These are phyloP conservation scores for Pulchroboletus neoregius DNA, from an alignment of 1,284 basidiomycete genomes.

Conservation along the genomic window DNA sequence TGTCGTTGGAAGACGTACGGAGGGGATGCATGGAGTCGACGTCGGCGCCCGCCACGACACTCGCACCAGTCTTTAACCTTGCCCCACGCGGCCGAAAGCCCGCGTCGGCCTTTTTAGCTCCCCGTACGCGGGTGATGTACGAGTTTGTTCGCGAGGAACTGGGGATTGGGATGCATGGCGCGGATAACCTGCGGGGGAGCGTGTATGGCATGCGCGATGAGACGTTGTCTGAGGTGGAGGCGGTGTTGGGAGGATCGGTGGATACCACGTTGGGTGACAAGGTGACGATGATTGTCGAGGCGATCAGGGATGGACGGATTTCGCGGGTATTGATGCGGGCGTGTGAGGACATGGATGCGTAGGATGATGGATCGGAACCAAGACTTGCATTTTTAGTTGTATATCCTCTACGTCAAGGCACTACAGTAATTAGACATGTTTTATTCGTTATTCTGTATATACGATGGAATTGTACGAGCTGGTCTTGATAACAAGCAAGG, in stretches of 20 bases:
- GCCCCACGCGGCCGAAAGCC: constrained; percentile 41
- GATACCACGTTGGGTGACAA: constrained; percentile 64
- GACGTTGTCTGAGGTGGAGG: neutral
- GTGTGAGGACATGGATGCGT: constrained; percentile 35
- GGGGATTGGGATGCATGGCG: constrained; percentile 70
- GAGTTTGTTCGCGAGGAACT: constrained; percentile 65
- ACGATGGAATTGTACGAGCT: no score
- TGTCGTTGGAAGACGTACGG: constrained; percentile 28
- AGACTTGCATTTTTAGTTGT: neutral
- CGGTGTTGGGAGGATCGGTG: constrained; percentile 15
- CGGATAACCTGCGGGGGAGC: constrained; percentile 49
- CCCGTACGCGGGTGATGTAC: constrained; percentile 59
- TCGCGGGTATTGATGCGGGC: constrained; percentile 53
- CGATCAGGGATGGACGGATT: constrained; percentile 70
- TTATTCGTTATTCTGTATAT: no score
- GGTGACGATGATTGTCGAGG: constrained; percentile 67
- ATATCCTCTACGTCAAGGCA: neutral
- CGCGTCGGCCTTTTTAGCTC: constrained; percentile 58
- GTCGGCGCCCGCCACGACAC: neutral
- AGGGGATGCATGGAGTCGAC: constrained; percentile 8
- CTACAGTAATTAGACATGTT: no score
- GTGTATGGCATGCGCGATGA: constrained; percentile 30
- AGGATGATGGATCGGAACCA: no score
- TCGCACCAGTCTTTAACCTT: constrained; percentile 15
- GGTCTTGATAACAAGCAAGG: no score